A percentile compares a stretch with the other conserved stretches of the same genome.
Evolutionary conservation across 2,329 filamentous ascomycete species (phyloP).

Genomic region (Rhexocercosporidium sp.): DNA sequence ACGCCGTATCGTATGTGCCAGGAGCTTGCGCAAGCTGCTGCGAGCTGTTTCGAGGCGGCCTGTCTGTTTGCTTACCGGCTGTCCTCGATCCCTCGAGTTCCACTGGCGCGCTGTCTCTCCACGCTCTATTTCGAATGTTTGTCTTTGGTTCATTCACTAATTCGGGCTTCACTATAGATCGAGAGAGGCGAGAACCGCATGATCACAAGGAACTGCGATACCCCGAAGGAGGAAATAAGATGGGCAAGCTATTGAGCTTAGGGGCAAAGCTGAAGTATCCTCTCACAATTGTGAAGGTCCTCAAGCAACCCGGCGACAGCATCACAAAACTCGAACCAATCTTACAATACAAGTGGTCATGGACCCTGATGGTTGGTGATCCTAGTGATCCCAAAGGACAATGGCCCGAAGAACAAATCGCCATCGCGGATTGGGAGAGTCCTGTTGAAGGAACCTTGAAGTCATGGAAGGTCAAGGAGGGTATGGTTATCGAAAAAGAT

Average conservation of each 20-base stretch:
- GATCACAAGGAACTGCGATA: conserved; percentile 37
- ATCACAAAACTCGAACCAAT: conserved; percentile 79
- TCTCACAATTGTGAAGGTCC: conserved; percentile 86
- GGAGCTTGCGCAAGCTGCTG: conserved; percentile 36
- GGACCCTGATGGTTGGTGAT: conserved; percentile 71
- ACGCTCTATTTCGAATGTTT: background rate
- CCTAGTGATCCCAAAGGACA: conserved; percentile 59
- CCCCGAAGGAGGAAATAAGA: conserved; percentile 42
- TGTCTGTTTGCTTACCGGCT: conserved; percentile 18
- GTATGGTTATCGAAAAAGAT: conserved; percentile 65
- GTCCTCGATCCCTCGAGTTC: conserved; percentile 16
- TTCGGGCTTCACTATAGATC: conserved; percentile 23
- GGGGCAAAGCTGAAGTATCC: conserved; percentile 82
- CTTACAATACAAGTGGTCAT: conserved; percentile 87
- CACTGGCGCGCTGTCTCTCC: conserved; percentile 14
- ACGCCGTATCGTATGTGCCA: conserved; percentile 29
- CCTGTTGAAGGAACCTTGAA: conserved; percentile 80
- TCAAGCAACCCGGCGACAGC: conserved; percentile 75
- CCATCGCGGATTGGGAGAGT: conserved; percentile 78
- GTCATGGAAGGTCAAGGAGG: conserved; percentile 76
- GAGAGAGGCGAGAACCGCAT: conserved; percentile 34
- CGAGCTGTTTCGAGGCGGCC: conserved; percentile 26
- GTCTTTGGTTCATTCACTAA: conserved; percentile 22
- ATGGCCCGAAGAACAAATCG: conserved; percentile 71
- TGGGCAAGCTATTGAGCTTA: conserved; percentile 56